phyloP scores from a whole-genome alignment of 495 filamentous ascomycete species.

The Podospora tetraspora region DNA sequence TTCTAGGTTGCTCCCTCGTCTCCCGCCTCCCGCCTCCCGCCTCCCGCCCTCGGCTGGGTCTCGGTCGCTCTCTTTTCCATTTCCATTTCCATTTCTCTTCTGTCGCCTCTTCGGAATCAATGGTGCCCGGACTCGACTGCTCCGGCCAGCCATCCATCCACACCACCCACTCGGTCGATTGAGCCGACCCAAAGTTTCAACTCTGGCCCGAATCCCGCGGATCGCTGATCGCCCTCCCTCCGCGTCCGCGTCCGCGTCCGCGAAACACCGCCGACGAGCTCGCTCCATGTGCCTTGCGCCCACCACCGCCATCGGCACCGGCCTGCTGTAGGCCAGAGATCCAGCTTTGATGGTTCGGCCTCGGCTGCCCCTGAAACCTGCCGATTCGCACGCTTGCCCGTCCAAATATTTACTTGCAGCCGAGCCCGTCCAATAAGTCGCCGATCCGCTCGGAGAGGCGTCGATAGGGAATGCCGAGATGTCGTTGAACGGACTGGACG shows the following conservation, averaged over 20 bases:
- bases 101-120: constrained; percentile 1
- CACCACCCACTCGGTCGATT: not conserved
- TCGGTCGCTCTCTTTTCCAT: no score
- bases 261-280: constrained; percentile 8
- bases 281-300: constrained; percentile 12
- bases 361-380: constrained; percentile 18
- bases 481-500: constrained; percentile 97
- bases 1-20: not conserved
- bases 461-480: constrained; percentile 44
- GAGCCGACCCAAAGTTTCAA: not conserved
- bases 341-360: constrained; percentile 10
- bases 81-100: not conserved
- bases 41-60: no score
- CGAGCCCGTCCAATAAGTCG: constrained; percentile 16
- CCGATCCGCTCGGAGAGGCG: constrained; percentile 12
- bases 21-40: no score
- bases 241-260: constrained; percentile 1
- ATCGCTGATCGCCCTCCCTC: not conserved
- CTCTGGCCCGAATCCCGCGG: not conserved
- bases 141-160: not conserved
- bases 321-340: constrained; percentile 7
- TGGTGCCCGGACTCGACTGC: not conserved
- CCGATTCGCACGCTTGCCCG: constrained; percentile 9
- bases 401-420: constrained; percentile 20
- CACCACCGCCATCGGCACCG: not conserved